phyloP scores from a whole-genome alignment of 352 stramenopile genomes.

The Globisporangium perplexum region DNA sequence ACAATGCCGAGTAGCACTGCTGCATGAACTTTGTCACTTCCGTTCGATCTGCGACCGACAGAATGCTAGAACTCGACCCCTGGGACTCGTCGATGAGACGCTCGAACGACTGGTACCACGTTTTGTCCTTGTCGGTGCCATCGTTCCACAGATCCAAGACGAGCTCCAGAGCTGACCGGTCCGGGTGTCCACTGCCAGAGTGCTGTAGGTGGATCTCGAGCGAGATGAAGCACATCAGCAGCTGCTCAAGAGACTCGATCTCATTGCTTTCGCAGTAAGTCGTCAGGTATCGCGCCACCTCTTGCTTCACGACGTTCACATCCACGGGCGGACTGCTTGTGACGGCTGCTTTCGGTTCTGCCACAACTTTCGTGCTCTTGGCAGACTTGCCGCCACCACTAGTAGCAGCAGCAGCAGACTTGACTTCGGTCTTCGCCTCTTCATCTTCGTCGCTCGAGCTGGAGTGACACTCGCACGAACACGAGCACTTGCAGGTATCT shows the following conservation, averaged over 20 bases:
- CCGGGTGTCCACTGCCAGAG: not conserved
- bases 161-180: constrained; percentile 10
- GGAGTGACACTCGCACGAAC: constrained; percentile 62
- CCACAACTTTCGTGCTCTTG: not conserved
- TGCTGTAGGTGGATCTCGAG: constrained; percentile 23
- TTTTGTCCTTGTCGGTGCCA: not conserved
- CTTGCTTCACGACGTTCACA: constrained; percentile 22
- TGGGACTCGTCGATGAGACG: not conserved
- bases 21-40: constrained; percentile 10
- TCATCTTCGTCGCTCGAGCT: constrained; percentile 50
- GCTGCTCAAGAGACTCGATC: constrained; percentile 20
- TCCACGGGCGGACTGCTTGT: constrained; percentile 1
- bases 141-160: constrained; percentile 13
- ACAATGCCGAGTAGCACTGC: constrained; percentile 6
- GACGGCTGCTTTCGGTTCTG: no score
- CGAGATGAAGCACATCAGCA: constrained; percentile 31
- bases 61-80: not conserved
- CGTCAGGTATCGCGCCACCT: constrained; percentile 23
- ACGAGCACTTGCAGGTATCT: constrained; percentile 46
- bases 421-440: not conserved
- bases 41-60: not conserved
- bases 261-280: constrained; percentile 14
- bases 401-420: not conserved
- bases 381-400: constrained; percentile 1
- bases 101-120: constrained; percentile 8